Evolutionary conservation across 2,329 filamentous ascomycete species (phyloP).

Genomic region (Pyrenochaeta sp.): DNA sequence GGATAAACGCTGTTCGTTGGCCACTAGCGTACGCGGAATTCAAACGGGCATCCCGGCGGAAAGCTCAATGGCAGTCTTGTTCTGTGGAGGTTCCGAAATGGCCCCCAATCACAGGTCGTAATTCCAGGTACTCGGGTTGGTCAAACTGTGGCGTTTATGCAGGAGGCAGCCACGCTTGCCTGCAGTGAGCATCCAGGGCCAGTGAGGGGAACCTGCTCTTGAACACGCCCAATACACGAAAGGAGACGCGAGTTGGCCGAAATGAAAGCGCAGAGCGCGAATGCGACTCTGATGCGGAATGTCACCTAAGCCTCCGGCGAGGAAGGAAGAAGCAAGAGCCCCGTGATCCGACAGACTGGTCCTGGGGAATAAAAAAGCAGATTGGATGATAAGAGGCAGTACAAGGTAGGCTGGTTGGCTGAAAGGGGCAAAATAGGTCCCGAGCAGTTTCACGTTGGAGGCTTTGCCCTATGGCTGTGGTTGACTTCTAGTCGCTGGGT

Average conservation of each 20-base stretch:
- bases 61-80: conserved; percentile 12
- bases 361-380: conserved; percentile 10
- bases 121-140: conserved; percentile 7
- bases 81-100: conserved; percentile 11
- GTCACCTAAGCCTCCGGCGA: conserved; percentile 20
- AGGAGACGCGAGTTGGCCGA: conserved; percentile 9
- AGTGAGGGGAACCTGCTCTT: conserved; percentile 4
- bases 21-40: conserved; percentile 6
- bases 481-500: no score
- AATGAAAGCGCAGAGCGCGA: conserved; percentile 14
- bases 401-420: no score
- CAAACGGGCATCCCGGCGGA: conserved; percentile 14
- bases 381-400: conserved; percentile 4
- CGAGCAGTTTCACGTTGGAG: no score
- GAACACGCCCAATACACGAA: no score
- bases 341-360: conserved; percentile 22
- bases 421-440: no score
- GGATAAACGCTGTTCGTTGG: neutral
- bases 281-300: conserved; percentile 20
- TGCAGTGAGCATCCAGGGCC: conserved; percentile 10
- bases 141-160: conserved; percentile 29
- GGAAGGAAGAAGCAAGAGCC: conserved; percentile 14
- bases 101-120: conserved; percentile 19
- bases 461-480: no score
- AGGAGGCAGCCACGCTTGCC: conserved; percentile 24